Base-by-base conservation (phyloP, 345 rosid species). In the Erucastrum elatum region DNA sequence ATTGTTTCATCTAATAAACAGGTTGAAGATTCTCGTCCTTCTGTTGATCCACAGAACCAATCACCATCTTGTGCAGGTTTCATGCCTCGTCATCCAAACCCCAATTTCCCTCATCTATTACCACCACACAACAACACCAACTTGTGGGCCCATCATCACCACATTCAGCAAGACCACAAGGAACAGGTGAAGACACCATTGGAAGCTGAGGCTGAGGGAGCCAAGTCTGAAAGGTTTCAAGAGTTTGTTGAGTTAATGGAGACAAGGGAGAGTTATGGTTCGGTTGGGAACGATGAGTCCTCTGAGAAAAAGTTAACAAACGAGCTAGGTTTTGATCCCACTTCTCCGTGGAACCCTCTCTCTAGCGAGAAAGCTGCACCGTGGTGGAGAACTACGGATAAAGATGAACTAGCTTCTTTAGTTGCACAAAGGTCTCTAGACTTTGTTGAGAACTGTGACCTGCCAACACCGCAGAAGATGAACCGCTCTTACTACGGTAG, bases 361-460 rank as follows among this genome's bases (percentile, higher is more conserved):
- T 85, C 81, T 5, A 62, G 75, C 72, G 93, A 79, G 69, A 91
- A 86, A 85, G 74, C 81, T 72, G 92, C 78, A 34, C 98, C 98
- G 3, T 95, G 99, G 98, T 91, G 98, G 98, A 84, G 92, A 63
- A 79, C 82, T 2, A 84, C 98, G 2, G 94, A 87, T 82, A 89
- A 86, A 80, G 92, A 88, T 60, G 90, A 95, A 51, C 77, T 95
- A 82, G 96, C 98, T 65, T 91, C 90, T 21, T 87, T 93, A 78
- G 94, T 95, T 81, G 96, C 99, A 13, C 90, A 87, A 66, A 91
- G 82, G 78, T 95, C 99, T 39, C 84, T 86, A 0, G 88, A 87
- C 70, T 88, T 72, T 74, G 75, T 95, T 41, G 92, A 84, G 81
- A 95, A 93, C 74, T 93, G 96, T 82, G 98, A 93, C 80, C 90